Percentiles rank a stretch among this genome's conserved stretches.
phyloP scores from a whole-genome alignment of 164 flowering plant species.

The Piper betle region DNA sequence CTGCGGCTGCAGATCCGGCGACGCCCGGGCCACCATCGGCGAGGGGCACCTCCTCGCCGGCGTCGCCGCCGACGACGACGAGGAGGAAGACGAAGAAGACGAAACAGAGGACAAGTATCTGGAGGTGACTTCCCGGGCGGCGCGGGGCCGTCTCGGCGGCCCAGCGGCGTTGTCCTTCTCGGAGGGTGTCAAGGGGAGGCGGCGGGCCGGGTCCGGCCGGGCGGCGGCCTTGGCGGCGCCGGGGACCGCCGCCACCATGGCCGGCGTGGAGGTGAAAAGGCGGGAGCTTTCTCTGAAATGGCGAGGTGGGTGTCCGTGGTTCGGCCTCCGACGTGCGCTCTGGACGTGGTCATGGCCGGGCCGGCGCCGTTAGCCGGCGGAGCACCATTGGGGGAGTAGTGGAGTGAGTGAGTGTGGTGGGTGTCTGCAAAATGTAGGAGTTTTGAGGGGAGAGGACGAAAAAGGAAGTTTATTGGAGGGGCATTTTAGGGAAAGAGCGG shows the following conservation, averaged over 20 bases:
- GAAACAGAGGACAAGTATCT: slow-evolving; percentile 66
- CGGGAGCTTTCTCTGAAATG: neutral
- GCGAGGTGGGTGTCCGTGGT: neutral
- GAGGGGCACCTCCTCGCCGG: slow-evolving; percentile 47
- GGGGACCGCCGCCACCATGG: slow-evolving; percentile 70
- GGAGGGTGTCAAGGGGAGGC: slow-evolving; percentile 43
- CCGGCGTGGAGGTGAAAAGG: neutral
- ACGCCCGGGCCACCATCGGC: slow-evolving; percentile 28
- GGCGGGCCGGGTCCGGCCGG: slow-evolving; percentile 10
- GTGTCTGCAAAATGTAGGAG: neutral
- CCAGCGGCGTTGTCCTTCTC: slow-evolving; percentile 34
- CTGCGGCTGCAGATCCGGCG: slow-evolving; percentile 11
- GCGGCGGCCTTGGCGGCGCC: slow-evolving; percentile 12
- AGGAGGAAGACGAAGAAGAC: slow-evolving; percentile 26
- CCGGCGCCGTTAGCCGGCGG: neutral
- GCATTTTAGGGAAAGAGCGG: no score
- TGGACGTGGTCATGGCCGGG: neutral
- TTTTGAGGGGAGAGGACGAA: neutral
- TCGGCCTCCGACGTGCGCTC: neutral
- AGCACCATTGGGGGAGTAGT: neutral
- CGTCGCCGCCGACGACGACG: slow-evolving; percentile 9
- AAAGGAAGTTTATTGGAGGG: no score
- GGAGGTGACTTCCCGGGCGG: slow-evolving; percentile 53
- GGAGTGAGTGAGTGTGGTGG: neutral
- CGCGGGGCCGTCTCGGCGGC: slow-evolving; percentile 35